phyloP scores from a whole-genome alignment of 371 early-diverging fungal species.

The Vairimorpha ceranae region DNA sequence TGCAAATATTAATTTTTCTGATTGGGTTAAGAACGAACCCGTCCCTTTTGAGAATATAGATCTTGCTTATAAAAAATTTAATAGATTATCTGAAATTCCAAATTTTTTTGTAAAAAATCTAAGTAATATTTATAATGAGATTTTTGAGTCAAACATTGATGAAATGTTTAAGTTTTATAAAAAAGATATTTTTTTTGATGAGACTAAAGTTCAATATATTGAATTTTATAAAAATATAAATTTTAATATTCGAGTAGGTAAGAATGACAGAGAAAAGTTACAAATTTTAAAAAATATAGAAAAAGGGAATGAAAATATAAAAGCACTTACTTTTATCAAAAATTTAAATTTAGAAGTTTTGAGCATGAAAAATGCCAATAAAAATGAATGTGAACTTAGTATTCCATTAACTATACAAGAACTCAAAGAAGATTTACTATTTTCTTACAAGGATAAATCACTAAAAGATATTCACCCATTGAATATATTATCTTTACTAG shows the following conservation, averaged over 20 bases:
- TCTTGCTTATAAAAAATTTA: neutral
- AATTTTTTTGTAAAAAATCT: neutral
- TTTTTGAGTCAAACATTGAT: neutral
- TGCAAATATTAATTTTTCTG: neutral
- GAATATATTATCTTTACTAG: neutral
- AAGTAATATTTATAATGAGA: neutral
- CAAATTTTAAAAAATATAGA: neutral
- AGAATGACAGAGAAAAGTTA: neutral
- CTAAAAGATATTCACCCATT: neutral
- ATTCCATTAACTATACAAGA: neutral
- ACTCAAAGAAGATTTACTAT: neutral
- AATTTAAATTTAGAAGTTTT: neutral
- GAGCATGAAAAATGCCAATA: neutral
- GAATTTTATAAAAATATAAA: neutral
- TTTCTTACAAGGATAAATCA: neutral
- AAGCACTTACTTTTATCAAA: neutral
- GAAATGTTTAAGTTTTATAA: neutral
- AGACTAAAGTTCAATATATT: neutral
- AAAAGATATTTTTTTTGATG: neutral
- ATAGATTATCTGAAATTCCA: neutral
- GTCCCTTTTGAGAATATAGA: neutral
- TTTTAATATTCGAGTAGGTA: neutral
- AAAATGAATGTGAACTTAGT: neutral
- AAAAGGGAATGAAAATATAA: neutral
- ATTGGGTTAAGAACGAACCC: neutral